phyloP scores from a whole-genome alignment of 345 rosid species.

The Hirschfeldia incana region DNA sequence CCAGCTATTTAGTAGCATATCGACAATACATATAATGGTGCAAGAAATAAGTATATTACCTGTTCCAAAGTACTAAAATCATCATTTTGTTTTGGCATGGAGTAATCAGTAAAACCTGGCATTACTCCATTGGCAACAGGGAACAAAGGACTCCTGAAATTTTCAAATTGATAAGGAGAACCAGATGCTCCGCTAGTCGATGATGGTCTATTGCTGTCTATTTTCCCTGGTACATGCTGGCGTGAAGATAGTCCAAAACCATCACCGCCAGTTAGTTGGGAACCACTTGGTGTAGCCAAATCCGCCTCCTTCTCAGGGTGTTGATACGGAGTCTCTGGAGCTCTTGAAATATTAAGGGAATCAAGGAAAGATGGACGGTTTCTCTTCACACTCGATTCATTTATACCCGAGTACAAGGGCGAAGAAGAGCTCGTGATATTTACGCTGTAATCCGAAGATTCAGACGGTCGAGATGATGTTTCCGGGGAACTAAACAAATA shows the following conservation, averaged over 20 bases:
- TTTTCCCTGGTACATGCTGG: conserved; percentile 40
- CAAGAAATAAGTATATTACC: conserved; percentile 45
- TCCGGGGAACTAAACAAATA: conserved; percentile 43
- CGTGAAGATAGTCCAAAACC: conserved; percentile 42
- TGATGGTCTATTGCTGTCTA: conserved; percentile 42
- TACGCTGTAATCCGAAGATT: conserved; percentile 47
- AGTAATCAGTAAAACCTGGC: conserved; percentile 47
- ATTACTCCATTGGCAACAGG: conserved; percentile 45
- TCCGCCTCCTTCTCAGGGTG: conserved; percentile 43
- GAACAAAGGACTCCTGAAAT: conserved; percentile 36
- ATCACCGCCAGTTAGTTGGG: conserved; percentile 45
- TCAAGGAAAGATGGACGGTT: conserved; percentile 90
- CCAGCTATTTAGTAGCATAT: conserved; percentile 16
- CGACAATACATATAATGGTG: background rate
- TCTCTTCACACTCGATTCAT: conserved; percentile 61
- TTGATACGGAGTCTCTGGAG: conserved; percentile 50
- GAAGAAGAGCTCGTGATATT: conserved; percentile 49
- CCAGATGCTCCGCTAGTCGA: conserved; percentile 35
- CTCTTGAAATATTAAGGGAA: conserved; percentile 65
- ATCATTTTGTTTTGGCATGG: conserved; percentile 64
- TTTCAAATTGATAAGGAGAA: conserved; percentile 41
- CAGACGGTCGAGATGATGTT: conserved; percentile 44
- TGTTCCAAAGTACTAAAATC: conserved; percentile 94
- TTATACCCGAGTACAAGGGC: conserved; percentile 41
- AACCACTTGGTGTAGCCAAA: conserved; percentile 39